Evolutionary conservation across 2,329 filamentous ascomycete genomes (phyloP).

Genomic region (Ophiocordyceps sinensis): DNA sequence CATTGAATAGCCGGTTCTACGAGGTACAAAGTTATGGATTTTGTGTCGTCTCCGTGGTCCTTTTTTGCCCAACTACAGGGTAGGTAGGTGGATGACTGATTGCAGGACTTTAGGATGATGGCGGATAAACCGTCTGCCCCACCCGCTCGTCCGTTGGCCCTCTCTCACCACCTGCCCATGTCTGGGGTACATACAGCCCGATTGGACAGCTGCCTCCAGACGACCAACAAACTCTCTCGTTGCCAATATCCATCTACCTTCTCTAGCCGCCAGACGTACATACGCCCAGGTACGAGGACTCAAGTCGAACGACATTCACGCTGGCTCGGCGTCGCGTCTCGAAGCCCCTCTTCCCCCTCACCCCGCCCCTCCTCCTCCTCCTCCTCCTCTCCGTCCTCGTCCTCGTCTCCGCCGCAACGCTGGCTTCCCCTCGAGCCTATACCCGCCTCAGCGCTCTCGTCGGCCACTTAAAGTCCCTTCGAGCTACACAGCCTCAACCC

Average conservation of each 20-base stretch:
- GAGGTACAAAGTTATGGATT: not conserved
- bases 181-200: not conserved
- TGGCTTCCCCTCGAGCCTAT: conserved; percentile 49
- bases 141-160: too few relatives aligned
- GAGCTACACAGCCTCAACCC: not conserved
- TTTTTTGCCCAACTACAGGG: not conserved
- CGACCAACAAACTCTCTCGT: not conserved
- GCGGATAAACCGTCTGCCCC: too few relatives aligned
- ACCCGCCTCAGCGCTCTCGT: conserved; percentile 44
- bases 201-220: too few relatives aligned
- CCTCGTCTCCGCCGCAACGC: conserved; percentile 46
- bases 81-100: too few relatives aligned
- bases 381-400: conserved; percentile 35
- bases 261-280: not conserved
- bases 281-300: not conserved
- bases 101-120: too few relatives aligned
- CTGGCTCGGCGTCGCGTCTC: conserved; percentile 13
- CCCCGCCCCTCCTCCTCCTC: conserved; percentile 39
- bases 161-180: too few relatives aligned
- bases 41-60: not conserved
- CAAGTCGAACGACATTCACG: not conserved
- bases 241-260: not conserved
- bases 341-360: conserved; percentile 19
- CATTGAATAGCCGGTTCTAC: not conserved
- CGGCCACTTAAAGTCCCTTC: conserved; percentile 28